Base-by-base conservation (phyloP, 2,329 filamentous ascomycete genomes). In the Biscogniauxia mediterranea region DNA sequence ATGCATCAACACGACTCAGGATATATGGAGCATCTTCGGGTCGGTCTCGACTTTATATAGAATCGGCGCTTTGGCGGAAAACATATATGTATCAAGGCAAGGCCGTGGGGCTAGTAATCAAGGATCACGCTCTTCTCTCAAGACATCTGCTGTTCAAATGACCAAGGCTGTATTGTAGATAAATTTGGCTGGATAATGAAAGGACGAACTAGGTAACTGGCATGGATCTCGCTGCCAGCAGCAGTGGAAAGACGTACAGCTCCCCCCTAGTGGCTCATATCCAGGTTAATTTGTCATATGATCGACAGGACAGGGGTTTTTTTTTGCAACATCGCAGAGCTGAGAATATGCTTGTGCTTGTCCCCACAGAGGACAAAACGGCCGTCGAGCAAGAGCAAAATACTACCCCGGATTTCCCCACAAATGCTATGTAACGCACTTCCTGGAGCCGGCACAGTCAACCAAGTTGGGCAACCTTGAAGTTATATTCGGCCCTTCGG, bases 101-200 rank as follows among this genome's bases (percentile, higher is more conserved):
- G 54, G 19, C 38, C 53, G n/a, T 55, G 38, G 51, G 28, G 13
- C 15, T 53, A 57, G 58, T 62, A 65, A 56, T 55, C 57, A 59
- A 60, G 49, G 46, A 62, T 52, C 28, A 64, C 57, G 61, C 65
- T 67, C 65, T 67, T 55, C 59, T 65, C 65, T 15, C 49, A 52
- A 28, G 26, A 28, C 21, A 57, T 21, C 5, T 17, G 17, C 21
- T 54, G 28, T 55, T n/a, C 15, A 25, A 52, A 38, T 25, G 21
- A 49, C 11, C 6, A 1, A 50, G 9, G 7, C 38, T 46, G 11
- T n/a, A 5, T 38, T 9, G 32, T 46, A 46, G 6, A 46, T 13
- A 32, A 13, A 32, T 32, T 9, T 9, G 28, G 11, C 2, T 46
- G 5, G 38, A n/a, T 46, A n/a, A n/a, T 46, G 38, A 46, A 46